Conservation (phyloP, 768 basidiomycete species). For the Favolaschia claudopus region DNA sequence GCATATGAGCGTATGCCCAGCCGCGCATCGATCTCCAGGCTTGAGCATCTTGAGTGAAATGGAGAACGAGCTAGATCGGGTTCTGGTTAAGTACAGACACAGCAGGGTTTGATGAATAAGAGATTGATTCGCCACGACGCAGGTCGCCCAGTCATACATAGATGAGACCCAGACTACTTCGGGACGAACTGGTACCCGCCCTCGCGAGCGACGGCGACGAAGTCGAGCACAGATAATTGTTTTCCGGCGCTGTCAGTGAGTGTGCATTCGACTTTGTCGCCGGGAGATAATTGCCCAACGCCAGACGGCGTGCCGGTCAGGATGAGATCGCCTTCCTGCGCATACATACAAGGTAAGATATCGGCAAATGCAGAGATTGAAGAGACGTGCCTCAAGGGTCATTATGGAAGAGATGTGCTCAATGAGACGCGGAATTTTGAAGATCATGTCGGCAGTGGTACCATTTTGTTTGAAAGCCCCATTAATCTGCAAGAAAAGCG, state of each 20-base stretch:
- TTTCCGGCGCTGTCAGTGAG: conserved; percentile 64
- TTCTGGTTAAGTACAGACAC: too few species aligned
- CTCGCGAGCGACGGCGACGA: conserved; percentile 68
- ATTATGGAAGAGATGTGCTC: conserved; percentile 95
- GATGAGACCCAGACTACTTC: too few species aligned
- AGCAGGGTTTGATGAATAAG: too few species aligned
- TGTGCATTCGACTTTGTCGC: conserved; percentile 81
- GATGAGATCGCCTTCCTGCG: conserved; percentile 87
- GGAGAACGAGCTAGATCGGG: too few species aligned
- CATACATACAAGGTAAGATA: neutral
- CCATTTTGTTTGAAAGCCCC: conserved; percentile 85
- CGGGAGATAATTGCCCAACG: conserved; percentile 78
- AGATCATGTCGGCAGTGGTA: conserved; percentile 89
- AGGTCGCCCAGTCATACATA: too few species aligned
- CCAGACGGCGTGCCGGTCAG: conserved; percentile 93
- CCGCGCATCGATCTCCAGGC: too few species aligned
- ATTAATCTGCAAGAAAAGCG: conserved; percentile 69
- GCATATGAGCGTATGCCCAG: too few species aligned
- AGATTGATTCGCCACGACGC: too few species aligned
- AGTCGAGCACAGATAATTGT: conserved; percentile 67
- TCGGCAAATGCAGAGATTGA: neutral
- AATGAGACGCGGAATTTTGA: conserved; percentile 86
- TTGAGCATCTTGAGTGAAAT: too few species aligned
- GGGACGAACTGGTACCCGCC: conserved; percentile 63
- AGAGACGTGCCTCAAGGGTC: conserved; percentile 79